These are phyloP conservation scores for Globisporangium nagaii DNA, from an alignment of 352 stramenopile genomes.

Conservation along the genomic window DNA sequence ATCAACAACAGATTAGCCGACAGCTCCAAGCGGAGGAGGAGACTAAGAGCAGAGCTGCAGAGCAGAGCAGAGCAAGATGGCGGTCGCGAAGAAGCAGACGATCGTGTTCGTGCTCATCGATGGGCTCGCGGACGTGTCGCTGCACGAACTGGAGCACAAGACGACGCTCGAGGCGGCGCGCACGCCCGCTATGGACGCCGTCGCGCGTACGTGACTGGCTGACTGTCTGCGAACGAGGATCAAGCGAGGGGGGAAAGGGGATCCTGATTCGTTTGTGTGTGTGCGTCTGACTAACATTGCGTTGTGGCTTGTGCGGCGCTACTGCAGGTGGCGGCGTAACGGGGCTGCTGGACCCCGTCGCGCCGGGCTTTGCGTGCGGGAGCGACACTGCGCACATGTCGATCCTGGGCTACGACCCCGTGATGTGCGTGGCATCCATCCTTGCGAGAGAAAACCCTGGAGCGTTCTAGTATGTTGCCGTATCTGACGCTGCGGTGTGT, in stretches of 20 bases:
- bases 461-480: background rate
- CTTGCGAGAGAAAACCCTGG: background rate
- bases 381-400: slow-evolving; percentile 89
- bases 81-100: slow-evolving; percentile 25
- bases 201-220: slow-evolving; percentile 46
- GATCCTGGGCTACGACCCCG: slow-evolving; percentile 84
- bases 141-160: slow-evolving; percentile 40
- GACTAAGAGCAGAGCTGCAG: no score
- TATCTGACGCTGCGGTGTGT: no score
- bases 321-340: slow-evolving; percentile 75
- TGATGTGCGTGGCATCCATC: slow-evolving; percentile 38
- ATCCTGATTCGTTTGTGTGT: slow-evolving; percentile 1
- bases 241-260: no score
- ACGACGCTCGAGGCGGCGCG: slow-evolving; percentile 64
- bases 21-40: no score
- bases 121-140: slow-evolving; percentile 70
- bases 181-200: slow-evolving; percentile 81
- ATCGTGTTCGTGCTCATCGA: slow-evolving; percentile 88
- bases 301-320: no score
- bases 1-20: no score
- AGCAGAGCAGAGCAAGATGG: background rate
- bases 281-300: no score
- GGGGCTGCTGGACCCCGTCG: slow-evolving; percentile 80
- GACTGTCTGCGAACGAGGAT: background rate
- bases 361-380: slow-evolving; percentile 77